These are phyloP conservation scores for Aspergillus saccharolyticus DNA, from an alignment of 495 filamentous ascomycete genomes.

Conservation along the genomic window DNA sequence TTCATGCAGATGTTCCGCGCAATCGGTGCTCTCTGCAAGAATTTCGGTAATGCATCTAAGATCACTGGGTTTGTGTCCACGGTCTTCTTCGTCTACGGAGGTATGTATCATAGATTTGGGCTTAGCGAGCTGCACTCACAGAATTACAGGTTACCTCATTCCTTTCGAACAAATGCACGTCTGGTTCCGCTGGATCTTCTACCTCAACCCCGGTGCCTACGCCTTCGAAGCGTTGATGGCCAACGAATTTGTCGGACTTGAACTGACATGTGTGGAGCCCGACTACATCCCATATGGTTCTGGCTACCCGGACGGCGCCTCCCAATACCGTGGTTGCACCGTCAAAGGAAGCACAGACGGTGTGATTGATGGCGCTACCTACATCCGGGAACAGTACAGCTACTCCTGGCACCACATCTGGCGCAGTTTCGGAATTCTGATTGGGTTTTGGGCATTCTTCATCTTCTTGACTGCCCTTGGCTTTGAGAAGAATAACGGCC, in stretches of 20 bases:
- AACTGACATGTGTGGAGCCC: constrained; percentile 69
- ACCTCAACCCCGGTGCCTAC: constrained; percentile 79
- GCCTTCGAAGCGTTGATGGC: constrained; percentile 86
- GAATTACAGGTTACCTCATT: constrained; percentile 76
- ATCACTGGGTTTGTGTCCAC: constrained; percentile 72
- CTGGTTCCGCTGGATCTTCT: constrained; percentile 90
- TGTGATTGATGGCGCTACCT: constrained; percentile 54
- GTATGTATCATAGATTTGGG: constrained; percentile 28
- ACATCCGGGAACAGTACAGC: constrained; percentile 60
- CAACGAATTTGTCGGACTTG: constrained; percentile 78
- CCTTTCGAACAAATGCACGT: constrained; percentile 67
- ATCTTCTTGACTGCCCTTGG: constrained; percentile 62
- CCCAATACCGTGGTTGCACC: constrained; percentile 65
- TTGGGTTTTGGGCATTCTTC: constrained; percentile 70
- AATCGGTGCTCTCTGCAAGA: constrained; percentile 69
- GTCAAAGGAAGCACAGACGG: constrained; percentile 58
- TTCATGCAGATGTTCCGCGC: constrained; percentile 76
- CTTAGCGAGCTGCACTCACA: constrained; percentile 54
- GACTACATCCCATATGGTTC: constrained; percentile 59
- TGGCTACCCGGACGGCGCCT: constrained; percentile 54
- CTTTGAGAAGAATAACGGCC: constrained; percentile 58
- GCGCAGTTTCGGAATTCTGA: constrained; percentile 77
- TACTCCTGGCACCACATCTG: constrained; percentile 61
- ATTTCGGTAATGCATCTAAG: constrained; percentile 81
- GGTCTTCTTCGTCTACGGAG: constrained; percentile 72